Evolutionary conservation across 371 early-diverging fungal species (phyloP).

Genomic region (Mortierella sp.): DNA sequence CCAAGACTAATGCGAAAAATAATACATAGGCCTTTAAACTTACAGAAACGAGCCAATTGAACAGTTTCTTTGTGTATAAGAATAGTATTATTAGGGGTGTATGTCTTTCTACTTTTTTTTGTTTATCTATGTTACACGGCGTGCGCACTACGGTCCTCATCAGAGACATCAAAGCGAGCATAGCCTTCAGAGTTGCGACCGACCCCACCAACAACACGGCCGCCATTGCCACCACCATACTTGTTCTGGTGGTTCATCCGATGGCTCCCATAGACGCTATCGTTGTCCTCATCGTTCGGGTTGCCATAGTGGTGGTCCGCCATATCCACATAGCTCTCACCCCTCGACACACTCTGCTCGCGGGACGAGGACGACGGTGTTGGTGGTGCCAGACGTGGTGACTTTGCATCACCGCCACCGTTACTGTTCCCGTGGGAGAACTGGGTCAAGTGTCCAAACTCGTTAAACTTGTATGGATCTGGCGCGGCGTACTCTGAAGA

Average conservation of each 20-base stretch:
- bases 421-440: neutral
- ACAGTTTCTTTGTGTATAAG: neutral
- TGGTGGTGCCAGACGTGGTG: neutral
- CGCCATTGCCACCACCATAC: conserved; percentile 18
- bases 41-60: too few species aligned
- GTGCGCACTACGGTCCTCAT: conserved; percentile 18
- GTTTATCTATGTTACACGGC: conserved; percentile 10
- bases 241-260: conserved; percentile 3
- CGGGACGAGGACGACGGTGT: neutral
- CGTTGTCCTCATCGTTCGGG: conserved; percentile 29
- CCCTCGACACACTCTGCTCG: neutral
- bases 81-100: conserved; percentile 2
- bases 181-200: conserved; percentile 44
- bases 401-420: too few species aligned
- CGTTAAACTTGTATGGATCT: conserved; percentile 52
- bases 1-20: too few species aligned
- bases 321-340: neutral
- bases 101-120: neutral
- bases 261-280: conserved; percentile 50
- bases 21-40: too few species aligned
- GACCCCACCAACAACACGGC: conserved; percentile 24
- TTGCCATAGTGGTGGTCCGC: neutral
- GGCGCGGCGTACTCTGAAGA: conserved; percentile 10
- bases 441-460: conserved; percentile 36
- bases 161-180: conserved; percentile 39